phyloP scores from a whole-genome alignment of 1,139 yeast genomes.

The Protomyces pachydermus region DNA sequence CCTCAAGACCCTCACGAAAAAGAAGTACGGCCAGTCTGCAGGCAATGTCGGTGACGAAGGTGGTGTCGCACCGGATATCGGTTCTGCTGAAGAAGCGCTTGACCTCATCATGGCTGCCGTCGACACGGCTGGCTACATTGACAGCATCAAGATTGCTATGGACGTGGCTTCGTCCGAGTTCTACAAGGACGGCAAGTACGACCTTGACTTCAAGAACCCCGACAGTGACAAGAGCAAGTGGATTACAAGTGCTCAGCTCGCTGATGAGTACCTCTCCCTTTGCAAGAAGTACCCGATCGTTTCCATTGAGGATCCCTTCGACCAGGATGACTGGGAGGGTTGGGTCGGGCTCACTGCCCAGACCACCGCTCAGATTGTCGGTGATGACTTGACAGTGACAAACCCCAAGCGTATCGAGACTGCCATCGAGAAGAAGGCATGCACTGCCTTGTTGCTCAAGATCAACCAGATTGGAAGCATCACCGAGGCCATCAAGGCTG shows the following conservation, averaged over 20 bases:
- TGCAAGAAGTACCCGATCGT: conserved; percentile 89
- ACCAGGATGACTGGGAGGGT: conserved; percentile 98
- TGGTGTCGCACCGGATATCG: conserved; percentile 97
- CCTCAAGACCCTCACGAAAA: conserved; percentile 83
- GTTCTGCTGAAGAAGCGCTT: conserved; percentile 89
- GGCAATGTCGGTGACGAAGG: conserved; percentile 99
- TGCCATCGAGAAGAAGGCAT: conserved; percentile 92
- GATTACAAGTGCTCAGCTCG: conserved; percentile 81
- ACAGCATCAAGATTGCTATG: conserved; percentile 81
- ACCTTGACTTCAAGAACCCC: conserved; percentile 95
- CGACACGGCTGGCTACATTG: conserved; percentile 87
- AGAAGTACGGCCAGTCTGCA: conserved; percentile 91
- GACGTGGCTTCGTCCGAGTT: conserved; percentile 97
- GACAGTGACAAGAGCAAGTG: conserved; percentile 81
- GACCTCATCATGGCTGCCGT: conserved; percentile 85
- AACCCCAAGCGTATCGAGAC: conserved; percentile 88
- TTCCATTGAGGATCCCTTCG: conserved; percentile 96
- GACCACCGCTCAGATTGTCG: conserved; percentile 81
- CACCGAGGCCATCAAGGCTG: conserved; percentile 88
- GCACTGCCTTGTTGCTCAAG: conserved; percentile 87
- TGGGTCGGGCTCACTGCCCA: conserved; percentile 78
- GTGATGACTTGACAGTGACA: conserved; percentile 96
- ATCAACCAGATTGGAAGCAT: conserved; percentile 87
- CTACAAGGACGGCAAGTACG: conserved; percentile 92
- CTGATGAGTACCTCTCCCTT: conserved; percentile 72